Base-by-base conservation (phyloP, 805 yeast genomes). In the Spathaspora sp. region DNA sequence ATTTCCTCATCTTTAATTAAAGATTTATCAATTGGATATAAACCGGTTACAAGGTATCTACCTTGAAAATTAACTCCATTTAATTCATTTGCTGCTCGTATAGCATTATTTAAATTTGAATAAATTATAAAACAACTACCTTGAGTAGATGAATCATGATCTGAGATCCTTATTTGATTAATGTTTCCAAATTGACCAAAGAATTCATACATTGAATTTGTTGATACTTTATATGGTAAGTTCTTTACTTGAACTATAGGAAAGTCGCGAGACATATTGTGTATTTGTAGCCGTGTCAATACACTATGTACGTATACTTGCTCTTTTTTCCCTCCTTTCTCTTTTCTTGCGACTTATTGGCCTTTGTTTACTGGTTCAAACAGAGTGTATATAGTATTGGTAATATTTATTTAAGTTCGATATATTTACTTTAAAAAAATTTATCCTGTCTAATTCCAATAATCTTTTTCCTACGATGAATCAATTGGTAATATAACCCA, bases 31-130 rank as follows among this genome's bases (percentile, higher is more conserved):
- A 79, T 77, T 38, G 64, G 72, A 55, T 76, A 82, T 52, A 75
- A 49, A 48, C 73, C 62, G 9, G 82, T 80, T 23, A 84, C 83
- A 32, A 84, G 58, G 58, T 83, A 84, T 50, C 89, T 59, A 8
- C 83, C 82, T 52, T 79, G 76, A 55, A 78, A 79, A 58, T 83
- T 82, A 53, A 77, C 79, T 1, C 89, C 89, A 49, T 79, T 79
- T 49, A 83, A 61, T 53, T 79, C 83, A n/a, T 73, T 76, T 18
- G 75, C 68, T 0, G 87, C 87, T 31, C 63, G 61, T n/a, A 61
- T 63, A 14, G 87, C 85, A 53, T 75, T 73, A 26, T 65, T 64
- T 17, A 76, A 52, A 44, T 78, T 78, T 48, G 75, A 77, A 61
- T 74, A 85, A 2, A 83, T 76, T 16, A 84, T 77, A 50, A 77